phyloP scores from a whole-genome alignment of 176 grass and related monocot genomes.

The Pharus latifolius region DNA sequence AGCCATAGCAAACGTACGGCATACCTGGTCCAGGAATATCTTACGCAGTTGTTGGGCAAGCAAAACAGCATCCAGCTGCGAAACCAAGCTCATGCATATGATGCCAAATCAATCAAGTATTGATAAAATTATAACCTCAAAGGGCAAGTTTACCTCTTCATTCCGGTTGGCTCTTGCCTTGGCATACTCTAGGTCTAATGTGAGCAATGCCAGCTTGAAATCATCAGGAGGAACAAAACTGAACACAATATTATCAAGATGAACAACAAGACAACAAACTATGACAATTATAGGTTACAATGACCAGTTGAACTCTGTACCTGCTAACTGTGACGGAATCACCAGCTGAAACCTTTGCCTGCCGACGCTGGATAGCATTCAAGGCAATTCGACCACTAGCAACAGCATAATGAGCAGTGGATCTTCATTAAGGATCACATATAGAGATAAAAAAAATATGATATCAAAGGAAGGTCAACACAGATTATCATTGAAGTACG shows the following conservation, averaged over 20 bases:
- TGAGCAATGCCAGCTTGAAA: constrained; percentile 58
- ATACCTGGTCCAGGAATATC: constrained; percentile 80
- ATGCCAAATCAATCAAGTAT: background rate
- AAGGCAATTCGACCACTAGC: constrained; percentile 35
- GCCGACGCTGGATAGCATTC: constrained; percentile 57
- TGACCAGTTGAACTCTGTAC: constrained; percentile 1
- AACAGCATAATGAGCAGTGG: constrained; percentile 40
- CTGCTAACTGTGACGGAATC: constrained; percentile 44
- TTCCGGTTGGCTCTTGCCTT: constrained; percentile 37
- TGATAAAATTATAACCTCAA: background rate
- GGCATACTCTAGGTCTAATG: constrained; percentile 40
- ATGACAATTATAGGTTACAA: background rate
- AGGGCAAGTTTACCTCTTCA: constrained; percentile 29
- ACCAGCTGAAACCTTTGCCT: constrained; percentile 50
- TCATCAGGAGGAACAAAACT: constrained; percentile 58
- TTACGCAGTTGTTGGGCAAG: constrained; percentile 81
- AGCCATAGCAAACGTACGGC: too few relatives aligned
- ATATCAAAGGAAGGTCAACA: background rate
- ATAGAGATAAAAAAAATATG: background rate
- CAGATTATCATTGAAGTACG: background rate
- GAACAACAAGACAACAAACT: background rate
- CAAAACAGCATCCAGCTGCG: constrained; percentile 88
- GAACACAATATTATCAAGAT: constrained; percentile 20
- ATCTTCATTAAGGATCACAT: constrained; percentile 27
- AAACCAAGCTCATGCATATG: constrained; percentile 15